Base-by-base conservation (phyloP, 2,329 filamentous ascomycete genomes). In the Epichloe hybrida region DNA sequence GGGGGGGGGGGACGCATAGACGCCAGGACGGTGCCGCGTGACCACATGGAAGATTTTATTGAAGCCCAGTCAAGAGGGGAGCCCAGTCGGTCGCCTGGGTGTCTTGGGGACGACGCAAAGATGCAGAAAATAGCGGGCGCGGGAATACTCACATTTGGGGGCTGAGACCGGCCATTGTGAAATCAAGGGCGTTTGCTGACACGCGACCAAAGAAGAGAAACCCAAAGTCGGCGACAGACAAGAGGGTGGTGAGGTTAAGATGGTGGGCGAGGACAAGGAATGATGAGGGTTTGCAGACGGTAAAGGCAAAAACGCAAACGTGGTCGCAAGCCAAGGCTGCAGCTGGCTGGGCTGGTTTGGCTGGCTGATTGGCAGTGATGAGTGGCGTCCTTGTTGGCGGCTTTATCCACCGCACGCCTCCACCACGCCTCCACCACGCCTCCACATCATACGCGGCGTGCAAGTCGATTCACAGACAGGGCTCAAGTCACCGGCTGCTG, bases 131-230 rank as follows among this genome's bases (percentile, higher is more conserved):
- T 27, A 40, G 23, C 36, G 41, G 5, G 36, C 20, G 17, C 13
- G 12, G 5, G 20, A 38, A 23, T 34, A 55, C 78, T 64, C 72
- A 84, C 81, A 84, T 72, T 68, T 84, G 81, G 61, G 81, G 75
- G 62, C 73, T 80, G 61, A 84, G 69, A 53, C 69, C 69, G 61
- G 69, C 79, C 80, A 83, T 84, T 66, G 69, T 80, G 66, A 37
- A 50, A 4, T 38, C 13, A 11, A 12, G 27, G 39, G n/a, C 17
- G 39, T n/a, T 51, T 37, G 21, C 20, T 34, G 39, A 38, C 34
- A 38, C 31, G 39, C 40, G 51, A 48, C 39, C 34, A 52, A 44
- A 48, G 38, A 17, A 21, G 40, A 45, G 40, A 9, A 41, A 43
- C 4, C 2, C 8, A 52, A 52, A 52, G 43, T 47, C 44, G 36